phyloP scores from a whole-genome alignment of 768 basidiomycete species.

The Hypholoma sublateritium region DNA sequence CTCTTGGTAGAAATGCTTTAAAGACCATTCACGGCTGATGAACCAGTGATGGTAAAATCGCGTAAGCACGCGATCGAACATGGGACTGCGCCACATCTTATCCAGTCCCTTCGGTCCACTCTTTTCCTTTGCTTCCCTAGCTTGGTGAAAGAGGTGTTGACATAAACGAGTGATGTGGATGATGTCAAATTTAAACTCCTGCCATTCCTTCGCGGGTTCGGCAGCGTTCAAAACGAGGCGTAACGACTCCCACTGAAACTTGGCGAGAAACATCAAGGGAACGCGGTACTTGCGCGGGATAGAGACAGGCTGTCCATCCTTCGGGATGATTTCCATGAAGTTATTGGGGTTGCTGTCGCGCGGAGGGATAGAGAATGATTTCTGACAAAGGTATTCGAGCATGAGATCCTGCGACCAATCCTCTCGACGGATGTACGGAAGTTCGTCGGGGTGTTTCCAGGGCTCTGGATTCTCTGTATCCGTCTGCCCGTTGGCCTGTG shows the following conservation, averaged over 20 bases:
- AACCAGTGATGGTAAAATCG: slow-evolving; percentile 45
- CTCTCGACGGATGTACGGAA: slow-evolving; percentile 31
- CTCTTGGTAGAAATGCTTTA: slow-evolving; percentile 38
- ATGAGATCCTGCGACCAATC: slow-evolving; percentile 33
- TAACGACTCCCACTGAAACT: slow-evolving; percentile 43
- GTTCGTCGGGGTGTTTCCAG: slow-evolving; percentile 42
- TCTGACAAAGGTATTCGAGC: slow-evolving; percentile 30
- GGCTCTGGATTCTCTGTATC: slow-evolving; percentile 17
- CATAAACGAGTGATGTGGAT: slow-evolving; percentile 42
- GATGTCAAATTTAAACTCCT: slow-evolving; percentile 40
- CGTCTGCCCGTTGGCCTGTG: neutral
- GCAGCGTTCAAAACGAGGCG: slow-evolving; percentile 37
- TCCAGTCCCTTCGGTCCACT: slow-evolving; percentile 25
- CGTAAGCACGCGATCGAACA: slow-evolving; percentile 42
- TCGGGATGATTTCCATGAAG: slow-evolving; percentile 11
- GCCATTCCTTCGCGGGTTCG: slow-evolving; percentile 38
- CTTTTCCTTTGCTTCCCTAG: slow-evolving; percentile 23
- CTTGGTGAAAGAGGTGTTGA: slow-evolving; percentile 31
- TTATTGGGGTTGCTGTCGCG: slow-evolving; percentile 18
- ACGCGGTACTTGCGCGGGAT: slow-evolving; percentile 41
- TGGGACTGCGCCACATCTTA: slow-evolving; percentile 36
- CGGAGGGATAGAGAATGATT: slow-evolving; percentile 37
- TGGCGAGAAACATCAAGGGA: slow-evolving; percentile 45
- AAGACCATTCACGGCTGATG: slow-evolving; percentile 35
- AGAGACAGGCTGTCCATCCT: slow-evolving; percentile 17